Evolutionary conservation across 331 rosid genomes (phyloP).

Genomic region (Malus hybrid): DNA sequence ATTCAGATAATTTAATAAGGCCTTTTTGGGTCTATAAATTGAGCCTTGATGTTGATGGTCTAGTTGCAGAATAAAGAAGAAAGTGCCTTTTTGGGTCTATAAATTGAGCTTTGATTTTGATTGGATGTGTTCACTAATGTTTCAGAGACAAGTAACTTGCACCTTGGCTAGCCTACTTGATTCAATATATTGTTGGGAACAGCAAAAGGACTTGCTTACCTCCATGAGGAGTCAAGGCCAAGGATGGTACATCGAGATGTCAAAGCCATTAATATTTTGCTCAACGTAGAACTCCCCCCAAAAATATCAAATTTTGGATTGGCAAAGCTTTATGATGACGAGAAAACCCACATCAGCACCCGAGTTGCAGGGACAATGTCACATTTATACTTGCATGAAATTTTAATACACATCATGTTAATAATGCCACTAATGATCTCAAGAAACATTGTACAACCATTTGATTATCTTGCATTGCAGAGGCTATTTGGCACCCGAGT

Average conservation of each 20-base stretch:
- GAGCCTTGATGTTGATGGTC: too few relatives aligned
- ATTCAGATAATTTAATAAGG: not conserved
- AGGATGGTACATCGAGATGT: conserved; percentile 23
- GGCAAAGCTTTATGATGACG: conserved; percentile 25
- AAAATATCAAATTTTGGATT: conserved; percentile 27
- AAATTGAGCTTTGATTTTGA: not conserved
- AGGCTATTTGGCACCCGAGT: conserved; percentile 21
- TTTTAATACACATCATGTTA: too few relatives aligned
- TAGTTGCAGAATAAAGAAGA: too few relatives aligned
- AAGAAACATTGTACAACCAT: not conserved
- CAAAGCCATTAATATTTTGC: conserved; percentile 28
- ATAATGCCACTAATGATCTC: too few relatives aligned
- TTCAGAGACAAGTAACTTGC: conserved; percentile 9
- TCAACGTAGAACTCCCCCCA: conserved; percentile 11
- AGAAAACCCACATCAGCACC: conserved; percentile 26
- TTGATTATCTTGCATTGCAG: conserved; percentile 2
- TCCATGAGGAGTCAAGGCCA: conserved; percentile 24
- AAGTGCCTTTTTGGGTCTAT: too few relatives aligned
- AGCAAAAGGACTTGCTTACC: conserved; percentile 24
- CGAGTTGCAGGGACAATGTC: conserved; percentile 27
- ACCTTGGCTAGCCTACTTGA: conserved; percentile 16
- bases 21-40: too few relatives aligned
- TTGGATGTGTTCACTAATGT: not conserved
- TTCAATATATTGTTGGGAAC: conserved; percentile 22
- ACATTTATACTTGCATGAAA: too few relatives aligned